Evolutionary conservation across 805 yeast species (phyloP).

Genomic region (Ogataea trehaloabstinens): DNA sequence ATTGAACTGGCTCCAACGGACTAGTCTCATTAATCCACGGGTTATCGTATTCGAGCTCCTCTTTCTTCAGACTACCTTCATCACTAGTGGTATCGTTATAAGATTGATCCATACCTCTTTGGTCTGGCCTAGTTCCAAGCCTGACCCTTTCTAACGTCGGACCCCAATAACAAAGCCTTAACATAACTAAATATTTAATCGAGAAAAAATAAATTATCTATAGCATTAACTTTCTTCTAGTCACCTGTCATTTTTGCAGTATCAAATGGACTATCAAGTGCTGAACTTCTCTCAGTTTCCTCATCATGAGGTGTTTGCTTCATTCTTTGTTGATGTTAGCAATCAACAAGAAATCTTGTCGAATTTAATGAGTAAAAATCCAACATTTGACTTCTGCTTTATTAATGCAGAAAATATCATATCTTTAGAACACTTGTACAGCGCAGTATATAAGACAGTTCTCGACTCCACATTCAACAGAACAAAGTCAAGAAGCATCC

Average conservation of each 20-base stretch:
- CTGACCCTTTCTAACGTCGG: too few species aligned
- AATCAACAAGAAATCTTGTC: constrained; percentile 44
- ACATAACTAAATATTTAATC: too few species aligned
- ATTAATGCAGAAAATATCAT: constrained; percentile 57
- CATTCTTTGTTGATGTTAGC: constrained; percentile 44
- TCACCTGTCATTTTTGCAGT: too few species aligned
- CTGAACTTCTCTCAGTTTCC: constrained; percentile 21
- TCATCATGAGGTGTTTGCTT: constrained; percentile 18
- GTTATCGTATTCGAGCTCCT: not conserved
- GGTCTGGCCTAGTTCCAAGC: too few species aligned
- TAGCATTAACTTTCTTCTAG: too few species aligned
- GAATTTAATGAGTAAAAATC: constrained; percentile 44
- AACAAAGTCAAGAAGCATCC: constrained; percentile 61
- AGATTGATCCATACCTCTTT: too few species aligned
- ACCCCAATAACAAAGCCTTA: too few species aligned
- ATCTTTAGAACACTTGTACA: constrained; percentile 59
- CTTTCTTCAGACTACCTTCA: not conserved
- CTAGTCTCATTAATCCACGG: not conserved
- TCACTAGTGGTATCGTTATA: not conserved
- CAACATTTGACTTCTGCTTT: constrained; percentile 58
- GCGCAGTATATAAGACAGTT: constrained; percentile 61
- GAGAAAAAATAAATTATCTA: too few species aligned
- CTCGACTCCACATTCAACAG: constrained; percentile 46
- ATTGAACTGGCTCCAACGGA: constrained; percentile 5
- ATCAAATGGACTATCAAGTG: constrained; percentile 3